Evolutionary conservation across 768 basidiomycete genomes (phyloP), one percentile per base, ranked within the genome.

Genomic region (Nidula microcarpa): DNA sequence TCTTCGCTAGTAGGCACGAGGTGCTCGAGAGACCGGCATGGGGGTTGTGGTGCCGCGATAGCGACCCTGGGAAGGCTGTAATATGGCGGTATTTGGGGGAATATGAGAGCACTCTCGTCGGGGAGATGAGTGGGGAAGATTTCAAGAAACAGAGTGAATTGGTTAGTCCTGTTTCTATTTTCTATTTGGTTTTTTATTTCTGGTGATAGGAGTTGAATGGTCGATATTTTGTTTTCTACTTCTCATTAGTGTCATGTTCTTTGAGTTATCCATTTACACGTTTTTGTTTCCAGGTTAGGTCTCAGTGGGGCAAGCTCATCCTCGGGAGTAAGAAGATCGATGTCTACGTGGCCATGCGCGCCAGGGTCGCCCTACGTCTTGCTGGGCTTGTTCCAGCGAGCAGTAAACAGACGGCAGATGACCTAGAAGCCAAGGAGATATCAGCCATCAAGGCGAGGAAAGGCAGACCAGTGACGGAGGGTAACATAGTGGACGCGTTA

Each of bases 61-160:
- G 43, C 5, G 30, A 50, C 23, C 23, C 23, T 23, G n/a, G 17
- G 6, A 54, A 46, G 0, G 46, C 53, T 1, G 57, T 59, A 8
- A 51, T 51, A 9, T 66, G 63, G 65, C 44, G 53, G 5, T 68
- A 68, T 50, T 55, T 65, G 16, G 66, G 66, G 3, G 61, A 68
- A 16, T 66, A 66, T 55, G 34, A 59, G 33, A 57, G 54, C 44
- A 48, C 47, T 0, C 30, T 62, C 9, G 59, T 62, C 43, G 65
- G 63, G 1, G 52, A 58, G 37, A 50, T 66, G 51, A 57, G 57
- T 13, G 35, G 55, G 9, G 55, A 51, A 17, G 55, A 60, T 17
- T 68, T 65, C 44, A 35, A 43, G 5, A 34, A 37, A 6, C 62
- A 63, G 46, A 55, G 53, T 10, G 18, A 53, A 13, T 41, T 32